Percentiles rank a stretch among this genome's conserved stretches.
These are phyloP conservation scores for Beauveria asiatica DNA, from an alignment of 2,329 filamentous ascomycete species.

Conservation along the genomic window DNA sequence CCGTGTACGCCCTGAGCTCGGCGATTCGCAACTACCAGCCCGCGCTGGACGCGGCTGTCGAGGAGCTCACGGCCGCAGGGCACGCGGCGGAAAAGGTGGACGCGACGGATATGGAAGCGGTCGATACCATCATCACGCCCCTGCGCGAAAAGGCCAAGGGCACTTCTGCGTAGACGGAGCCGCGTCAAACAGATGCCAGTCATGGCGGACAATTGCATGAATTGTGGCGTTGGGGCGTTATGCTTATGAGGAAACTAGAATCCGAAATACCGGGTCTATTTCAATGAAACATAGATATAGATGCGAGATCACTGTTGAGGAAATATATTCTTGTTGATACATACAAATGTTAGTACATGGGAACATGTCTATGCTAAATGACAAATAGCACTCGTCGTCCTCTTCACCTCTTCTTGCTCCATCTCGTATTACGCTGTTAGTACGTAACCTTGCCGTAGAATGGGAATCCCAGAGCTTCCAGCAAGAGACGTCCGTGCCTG, in stretches of 20 bases:
- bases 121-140: slow-evolving; percentile 64
- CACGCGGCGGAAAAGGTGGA: slow-evolving; percentile 47
- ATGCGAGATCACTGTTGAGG: neutral
- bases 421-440: slow-evolving; percentile 14
- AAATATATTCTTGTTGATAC: slow-evolving; percentile 7
- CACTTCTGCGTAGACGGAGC: slow-evolving; percentile 13
- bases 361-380: slow-evolving; percentile 11
- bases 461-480: slow-evolving; percentile 43
- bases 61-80: slow-evolving; percentile 45
- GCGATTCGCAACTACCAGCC: slow-evolving; percentile 85
- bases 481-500: slow-evolving; percentile 70
- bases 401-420: neutral
- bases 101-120: slow-evolving; percentile 76
- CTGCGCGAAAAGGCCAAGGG: slow-evolving; percentile 47
- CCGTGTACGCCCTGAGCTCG: slow-evolving; percentile 79
- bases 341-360: slow-evolving; percentile 13
- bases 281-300: neutral
- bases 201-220: slow-evolving; percentile 20
- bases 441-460: slow-evolving; percentile 66
- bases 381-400: slow-evolving; percentile 13
- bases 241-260: neutral
- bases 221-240: slow-evolving; percentile 27
- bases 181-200: slow-evolving; percentile 3
- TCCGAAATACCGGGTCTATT: neutral
- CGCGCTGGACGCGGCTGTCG: slow-evolving; percentile 59